These are phyloP conservation scores for Ganoderma resinaceum DNA, from an alignment of 1,284 basidiomycete genomes.

Conservation along the genomic window DNA sequence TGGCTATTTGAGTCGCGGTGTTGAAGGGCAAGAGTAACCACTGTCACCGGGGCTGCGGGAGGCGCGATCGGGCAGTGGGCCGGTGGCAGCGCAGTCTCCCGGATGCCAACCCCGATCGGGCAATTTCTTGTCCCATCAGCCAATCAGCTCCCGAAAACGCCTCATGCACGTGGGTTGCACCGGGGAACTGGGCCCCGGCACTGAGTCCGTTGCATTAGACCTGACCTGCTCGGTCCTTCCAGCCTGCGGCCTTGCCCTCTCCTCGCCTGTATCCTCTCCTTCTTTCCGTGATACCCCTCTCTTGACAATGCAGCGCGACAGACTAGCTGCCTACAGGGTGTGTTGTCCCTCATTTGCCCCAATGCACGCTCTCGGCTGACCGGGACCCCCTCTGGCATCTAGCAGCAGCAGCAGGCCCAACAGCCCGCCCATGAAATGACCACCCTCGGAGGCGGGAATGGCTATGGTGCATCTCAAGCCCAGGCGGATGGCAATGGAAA, in stretches of 20 bases:
- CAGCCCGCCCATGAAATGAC: slow-evolving; percentile 44
- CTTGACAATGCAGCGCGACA: slow-evolving; percentile 46
- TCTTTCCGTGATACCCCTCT: slow-evolving; percentile 37
- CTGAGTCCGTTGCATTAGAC: neutral
- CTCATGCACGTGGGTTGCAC: neutral
- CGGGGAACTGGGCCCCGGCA: neutral
- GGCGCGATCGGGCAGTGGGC: neutral
- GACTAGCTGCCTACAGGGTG: slow-evolving; percentile 50
- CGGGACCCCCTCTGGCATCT: slow-evolving; percentile 30
- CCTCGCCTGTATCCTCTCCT: neutral
- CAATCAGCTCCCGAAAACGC: neutral
- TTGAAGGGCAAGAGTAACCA: neutral
- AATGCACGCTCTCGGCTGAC: slow-evolving; percentile 25
- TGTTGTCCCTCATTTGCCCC: slow-evolving; percentile 23
- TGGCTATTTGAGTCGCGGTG: neutral
- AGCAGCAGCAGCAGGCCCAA: slow-evolving; percentile 41
- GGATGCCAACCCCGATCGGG: neutral
- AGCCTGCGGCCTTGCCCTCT: slow-evolving; percentile 3
- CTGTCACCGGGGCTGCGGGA: neutral
- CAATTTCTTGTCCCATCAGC: neutral
- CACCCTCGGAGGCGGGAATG: slow-evolving; percentile 20
- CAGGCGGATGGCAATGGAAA: slow-evolving; percentile 36
- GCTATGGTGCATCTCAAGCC: slow-evolving; percentile 17
- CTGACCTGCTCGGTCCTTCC: neutral
- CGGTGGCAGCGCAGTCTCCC: neutral